Base-by-base conservation (phyloP, 176 grass and related monocot genomes). In the Carex pumila region DNA sequence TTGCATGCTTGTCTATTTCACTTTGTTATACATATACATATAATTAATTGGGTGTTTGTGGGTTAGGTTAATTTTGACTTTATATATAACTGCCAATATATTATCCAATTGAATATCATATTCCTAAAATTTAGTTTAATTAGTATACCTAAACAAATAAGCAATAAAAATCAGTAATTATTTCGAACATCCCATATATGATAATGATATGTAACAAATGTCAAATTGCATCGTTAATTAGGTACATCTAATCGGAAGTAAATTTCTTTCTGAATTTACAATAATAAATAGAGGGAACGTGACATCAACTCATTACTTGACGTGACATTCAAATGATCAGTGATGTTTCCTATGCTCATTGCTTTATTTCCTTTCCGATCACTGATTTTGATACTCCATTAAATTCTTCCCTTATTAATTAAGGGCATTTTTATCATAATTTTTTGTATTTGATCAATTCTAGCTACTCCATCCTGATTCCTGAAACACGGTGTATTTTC, bases 61-160 rank as follows among this genome's bases (percentile, higher is more conserved):
- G 81, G 81, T 83, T 83, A 66, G 81, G 81, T 83, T 47, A 83
- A 18, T 45, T 66, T 66, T 83, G 62, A 68, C 81, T 83, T 83
- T 55, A 49, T 43, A 66, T 55, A 49, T 43, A 66, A 68, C 63
- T 68, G 13, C 52, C 22, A 68, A 62, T 83, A 25, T 25, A 25
- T 25, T 25, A 21, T 81, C 41, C 41, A 68, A 55, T 53, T 65
- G 6, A 18, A 66, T 68, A 55, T 69, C 21, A 68, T 52, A 29
- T 68, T 68, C 19, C 37, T 65, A 5, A 83, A 54, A 68, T 66
- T 50, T 15, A 68, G 18, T 52, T 66, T 54, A 25, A 25, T 25
- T 25, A 68, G 25, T 12, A 68, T 9, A 45, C 19, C 61, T 81
- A 78, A 57, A 52, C 73, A 57, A 41, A n/a, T 71, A 45, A 34